These are phyloP conservation scores for Alternaria angustiovoidea DNA, from an alignment of 2,329 filamentous ascomycete species.

Conservation along the genomic window DNA sequence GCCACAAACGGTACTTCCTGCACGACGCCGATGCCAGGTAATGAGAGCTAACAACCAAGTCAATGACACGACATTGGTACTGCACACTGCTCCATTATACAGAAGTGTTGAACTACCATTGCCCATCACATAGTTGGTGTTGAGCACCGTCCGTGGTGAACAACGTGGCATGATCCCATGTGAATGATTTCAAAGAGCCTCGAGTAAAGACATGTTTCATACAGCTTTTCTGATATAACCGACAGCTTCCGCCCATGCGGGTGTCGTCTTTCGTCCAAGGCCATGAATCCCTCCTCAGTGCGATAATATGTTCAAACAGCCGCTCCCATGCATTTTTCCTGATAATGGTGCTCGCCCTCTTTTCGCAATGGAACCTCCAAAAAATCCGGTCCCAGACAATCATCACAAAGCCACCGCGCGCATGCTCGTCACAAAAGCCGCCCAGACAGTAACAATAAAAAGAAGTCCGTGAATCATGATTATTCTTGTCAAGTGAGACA, in stretches of 20 bases:
- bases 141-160: background rate
- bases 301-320: conserved; percentile 13
- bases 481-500: background rate
- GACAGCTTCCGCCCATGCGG: background rate
- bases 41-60: background rate
- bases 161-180: background rate
- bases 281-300: background rate
- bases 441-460: conserved; percentile 1
- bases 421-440: conserved; percentile 1
- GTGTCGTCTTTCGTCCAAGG: background rate
- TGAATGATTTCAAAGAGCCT: background rate
- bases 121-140: background rate
- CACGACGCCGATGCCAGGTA: background rate
- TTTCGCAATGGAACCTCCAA: background rate
- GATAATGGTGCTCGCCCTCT: background rate
- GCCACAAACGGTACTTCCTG: background rate
- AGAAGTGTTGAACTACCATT: background rate
- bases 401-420: background rate
- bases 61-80: background rate
- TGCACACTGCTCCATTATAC: background rate
- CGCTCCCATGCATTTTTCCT: conserved; percentile 12
- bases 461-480: conserved; percentile 1
- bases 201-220: background rate
- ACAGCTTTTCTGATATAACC: background rate
- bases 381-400: background rate